Evolutionary conservation across 495 filamentous ascomycete genomes (phyloP), one percentile per base, ranked within the genome.

Genomic region (Aspergillus bridgeri): DNA sequence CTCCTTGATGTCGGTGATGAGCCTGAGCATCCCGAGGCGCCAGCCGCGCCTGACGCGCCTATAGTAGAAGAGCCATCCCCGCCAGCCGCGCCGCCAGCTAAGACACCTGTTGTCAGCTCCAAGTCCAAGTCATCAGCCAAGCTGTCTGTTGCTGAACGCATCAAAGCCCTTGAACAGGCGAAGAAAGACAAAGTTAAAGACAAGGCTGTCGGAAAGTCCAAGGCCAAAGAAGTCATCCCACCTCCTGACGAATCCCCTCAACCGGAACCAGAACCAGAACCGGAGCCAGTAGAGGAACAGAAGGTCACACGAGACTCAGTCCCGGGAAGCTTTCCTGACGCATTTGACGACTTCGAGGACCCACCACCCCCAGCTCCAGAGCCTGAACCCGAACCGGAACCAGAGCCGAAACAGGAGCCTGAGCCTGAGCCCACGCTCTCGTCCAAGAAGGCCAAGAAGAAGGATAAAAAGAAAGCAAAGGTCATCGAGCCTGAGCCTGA

Each of bases 91-190:
- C 57, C 63, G 66, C 62, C 69, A 63, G 56, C 68, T 29, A 71
- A 65, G 64, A 68, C 58, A 51, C 52, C 51, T 55, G 59, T 25
- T 58, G 58, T 38, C 58, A 59, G 71, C 50, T 70, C 72, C 54
- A 81, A 79, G 68, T 57, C 69, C 24, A 81, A 79, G 67, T 53
- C 69, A 57, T 61, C 69, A 23, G 68, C 60, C 29, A 76, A 75
- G 56, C 67, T 73, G 17, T 79, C 79, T 8, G 70, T 82, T 19
- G 72, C 73, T 19, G 78, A 81, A 50, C 73, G 73, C 51, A 74
- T 82, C 62, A 78, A 75, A 60, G 70, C 69, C 22, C 67, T 83
- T 42, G 75, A 81, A 56, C 69, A 71, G 54, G 62, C 65, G 38
- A 78, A 70, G 54, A 73, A 72, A 60, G 74, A 80, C 20, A 74